These are phyloP conservation scores for Citrus mangshanensis DNA, from an alignment of 345 rosid genomes.

Conservation along the genomic window DNA sequence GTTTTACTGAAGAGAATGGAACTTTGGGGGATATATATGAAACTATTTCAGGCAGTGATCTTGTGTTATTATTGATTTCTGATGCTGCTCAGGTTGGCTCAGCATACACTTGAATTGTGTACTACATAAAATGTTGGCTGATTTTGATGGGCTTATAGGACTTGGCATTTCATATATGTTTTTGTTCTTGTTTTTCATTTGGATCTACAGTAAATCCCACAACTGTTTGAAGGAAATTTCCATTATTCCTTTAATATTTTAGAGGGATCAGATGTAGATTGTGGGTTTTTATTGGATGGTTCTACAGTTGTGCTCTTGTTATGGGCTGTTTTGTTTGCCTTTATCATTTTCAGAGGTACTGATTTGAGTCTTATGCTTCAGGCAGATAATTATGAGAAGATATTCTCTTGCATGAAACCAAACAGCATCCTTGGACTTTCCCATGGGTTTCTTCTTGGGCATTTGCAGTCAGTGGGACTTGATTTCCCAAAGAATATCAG, in stretches of 20 bases:
- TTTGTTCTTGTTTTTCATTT: background rate
- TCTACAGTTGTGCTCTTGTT: background rate
- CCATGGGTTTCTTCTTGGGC: constrained; percentile 90
- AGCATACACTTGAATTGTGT: background rate
- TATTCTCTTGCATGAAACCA: constrained; percentile 87
- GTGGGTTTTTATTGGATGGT: background rate
- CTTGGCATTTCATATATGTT: background rate
- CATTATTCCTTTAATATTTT: background rate
- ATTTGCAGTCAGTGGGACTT: constrained; percentile 66
- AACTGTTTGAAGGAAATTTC: background rate
- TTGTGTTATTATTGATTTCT: constrained; percentile 79
- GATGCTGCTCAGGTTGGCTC: constrained; percentile 84
- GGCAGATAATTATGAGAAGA: constrained; percentile 85
- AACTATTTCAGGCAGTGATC: constrained; percentile 87
- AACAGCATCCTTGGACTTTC: constrained; percentile 95
- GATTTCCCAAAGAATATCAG: constrained; percentile 84
- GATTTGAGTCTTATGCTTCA: constrained; percentile 25
- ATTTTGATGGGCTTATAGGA: background rate
- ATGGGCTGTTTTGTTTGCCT: background rate
- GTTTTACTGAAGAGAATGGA: constrained; percentile 80
- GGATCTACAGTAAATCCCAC: background rate
- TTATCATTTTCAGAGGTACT: background rate
- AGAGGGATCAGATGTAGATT: background rate
- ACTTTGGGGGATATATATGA: constrained; percentile 91
- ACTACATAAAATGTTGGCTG: background rate